These are phyloP conservation scores for Arachnomyces sp. DNA, from an alignment of 2,329 filamentous ascomycete species.

Conservation along the genomic window DNA sequence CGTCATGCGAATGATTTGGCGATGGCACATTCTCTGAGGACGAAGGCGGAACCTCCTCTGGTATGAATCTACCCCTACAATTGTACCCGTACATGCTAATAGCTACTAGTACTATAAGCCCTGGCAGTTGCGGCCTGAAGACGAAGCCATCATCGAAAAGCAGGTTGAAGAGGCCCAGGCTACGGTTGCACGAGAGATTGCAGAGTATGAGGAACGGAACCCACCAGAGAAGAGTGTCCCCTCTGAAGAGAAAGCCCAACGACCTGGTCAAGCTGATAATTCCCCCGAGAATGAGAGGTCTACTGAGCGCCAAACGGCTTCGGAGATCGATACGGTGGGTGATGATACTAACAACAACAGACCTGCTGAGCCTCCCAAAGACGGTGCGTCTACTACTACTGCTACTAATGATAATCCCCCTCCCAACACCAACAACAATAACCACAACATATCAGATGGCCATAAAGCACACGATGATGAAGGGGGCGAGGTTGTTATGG, in stretches of 20 bases:
- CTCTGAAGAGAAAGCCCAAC: constrained; percentile 14
- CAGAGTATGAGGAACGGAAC: constrained; percentile 50
- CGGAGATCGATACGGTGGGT: constrained; percentile 9
- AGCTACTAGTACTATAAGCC: constrained; percentile 68
- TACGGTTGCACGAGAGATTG: constrained; percentile 55
- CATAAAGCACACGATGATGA: constrained; percentile 54
- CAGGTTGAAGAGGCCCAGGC: constrained; percentile 61
- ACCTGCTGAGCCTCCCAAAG: constrained; percentile 5
- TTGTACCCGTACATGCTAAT: constrained; percentile 13
- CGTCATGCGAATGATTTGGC: constrained; percentile 65
- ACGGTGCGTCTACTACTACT: constrained; percentile 11
- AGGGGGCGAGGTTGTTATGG: constrained; percentile 67
- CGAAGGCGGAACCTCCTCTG: constrained; percentile 61
- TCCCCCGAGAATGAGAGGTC: constrained; percentile 20
- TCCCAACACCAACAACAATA: constrained; percentile 32
- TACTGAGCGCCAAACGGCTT: constrained; percentile 16
- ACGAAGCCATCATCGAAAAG: constrained; percentile 61
- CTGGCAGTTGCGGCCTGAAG: constrained; percentile 61
- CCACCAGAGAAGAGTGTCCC: constrained; percentile 18
- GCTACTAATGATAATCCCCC: constrained; percentile 23
- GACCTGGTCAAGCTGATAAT: constrained; percentile 2
- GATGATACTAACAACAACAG: constrained; percentile 4
- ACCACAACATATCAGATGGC: constrained; percentile 27
- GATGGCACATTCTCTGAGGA: constrained; percentile 64
- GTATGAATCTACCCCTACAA: constrained; percentile 44